Percentiles rank a stretch among this genome's conserved stretches.
Evolutionary conservation across 768 basidiomycete genomes (phyloP).

Genomic region (Agrocybe praecox): DNA sequence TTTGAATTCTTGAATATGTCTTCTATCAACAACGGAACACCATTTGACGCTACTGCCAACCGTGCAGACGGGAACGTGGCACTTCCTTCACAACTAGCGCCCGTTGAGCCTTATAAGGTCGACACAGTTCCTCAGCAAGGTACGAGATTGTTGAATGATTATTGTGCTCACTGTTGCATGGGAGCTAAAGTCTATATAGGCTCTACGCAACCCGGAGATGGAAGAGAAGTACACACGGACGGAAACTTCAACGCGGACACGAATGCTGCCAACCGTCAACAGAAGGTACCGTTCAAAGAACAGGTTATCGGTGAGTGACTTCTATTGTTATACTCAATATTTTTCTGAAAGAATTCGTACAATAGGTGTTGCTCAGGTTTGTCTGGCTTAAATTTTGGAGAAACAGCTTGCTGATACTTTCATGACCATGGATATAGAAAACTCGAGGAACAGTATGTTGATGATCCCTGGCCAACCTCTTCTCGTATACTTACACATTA

Average conservation of each 20-base stretch:
- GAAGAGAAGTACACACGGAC: slow-evolving; percentile 27
- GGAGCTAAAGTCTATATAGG: no score
- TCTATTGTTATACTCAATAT: not conserved
- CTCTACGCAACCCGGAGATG: slow-evolving; percentile 37
- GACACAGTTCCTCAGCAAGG: slow-evolving; percentile 40
- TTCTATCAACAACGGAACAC: not conserved
- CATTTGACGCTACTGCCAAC: not conserved
- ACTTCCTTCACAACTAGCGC: slow-evolving; percentile 26
- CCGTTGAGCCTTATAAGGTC: slow-evolving; percentile 22
- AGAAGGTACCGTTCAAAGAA: slow-evolving; percentile 57
- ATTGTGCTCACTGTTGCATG: no score
- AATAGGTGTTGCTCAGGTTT: slow-evolving; percentile 39
- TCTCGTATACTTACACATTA: not conserved
- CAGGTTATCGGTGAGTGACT: slow-evolving; percentile 50
- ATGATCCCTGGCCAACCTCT: not conserved
- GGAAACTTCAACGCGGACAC: not conserved
- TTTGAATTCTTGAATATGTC: not conserved
- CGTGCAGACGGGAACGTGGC: not conserved
- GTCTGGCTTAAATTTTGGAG: not conserved
- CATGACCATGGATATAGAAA: slow-evolving; percentile 28
- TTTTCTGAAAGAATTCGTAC: no score
- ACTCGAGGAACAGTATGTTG: slow-evolving; percentile 43
- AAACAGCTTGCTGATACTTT: not conserved
- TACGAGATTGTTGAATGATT: slow-evolving; percentile 14
- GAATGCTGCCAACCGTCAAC: slow-evolving; percentile 5